Evolutionary conservation across 352 stramenopile species (phyloP), one percentile per base, ranked within the genome.

Genomic region (Pilasporangium apinafurcum): DNA sequence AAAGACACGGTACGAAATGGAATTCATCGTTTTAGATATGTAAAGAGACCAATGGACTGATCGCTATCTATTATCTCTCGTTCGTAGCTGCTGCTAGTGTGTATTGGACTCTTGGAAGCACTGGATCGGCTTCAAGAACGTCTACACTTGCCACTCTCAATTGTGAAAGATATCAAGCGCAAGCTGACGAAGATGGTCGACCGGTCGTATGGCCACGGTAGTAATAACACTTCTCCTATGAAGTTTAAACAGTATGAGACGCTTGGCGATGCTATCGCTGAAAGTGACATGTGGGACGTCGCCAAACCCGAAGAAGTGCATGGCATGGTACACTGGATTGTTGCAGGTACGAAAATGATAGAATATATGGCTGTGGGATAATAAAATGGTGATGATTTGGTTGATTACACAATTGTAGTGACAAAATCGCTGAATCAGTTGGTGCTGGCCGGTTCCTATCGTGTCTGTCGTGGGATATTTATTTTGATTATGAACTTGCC

Each of bases 161-260:
- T 92, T 18, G 74, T 92, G 8, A 89, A 87, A 28, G 70, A 89
- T 28, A 59, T 92, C 30, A 84, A 83, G 60, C 71, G 59, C 8
- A 77, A 70, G 10, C 50, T 92, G 34, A 49, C 59, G 29, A 81
- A 76, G 39, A 81, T 89, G 71, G 59, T 87, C 16, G 73, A 69
- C 39, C 48, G 56, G 28, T 87, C 77, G 30, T 61, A 75, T 10
- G 28, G 40, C 44, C 38, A 52, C 32, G 28, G 60, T 47, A 41
- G 66, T 32, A n/a, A 62, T 40, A 41, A 58, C 36, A 31, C 60
- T 44, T 44, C 48, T 25, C 28, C 46, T 17, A 36, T 20, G 12
- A 60, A 54, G 33, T 44, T 64, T 27, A 32, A 57, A 32, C 46
- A 65, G n/a, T 51, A 47, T 4, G 29, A 56, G 7, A 24, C 24